Base-by-base conservation (phyloP, 129 eudicot species). In the Chrysanthemum seticuspe region DNA sequence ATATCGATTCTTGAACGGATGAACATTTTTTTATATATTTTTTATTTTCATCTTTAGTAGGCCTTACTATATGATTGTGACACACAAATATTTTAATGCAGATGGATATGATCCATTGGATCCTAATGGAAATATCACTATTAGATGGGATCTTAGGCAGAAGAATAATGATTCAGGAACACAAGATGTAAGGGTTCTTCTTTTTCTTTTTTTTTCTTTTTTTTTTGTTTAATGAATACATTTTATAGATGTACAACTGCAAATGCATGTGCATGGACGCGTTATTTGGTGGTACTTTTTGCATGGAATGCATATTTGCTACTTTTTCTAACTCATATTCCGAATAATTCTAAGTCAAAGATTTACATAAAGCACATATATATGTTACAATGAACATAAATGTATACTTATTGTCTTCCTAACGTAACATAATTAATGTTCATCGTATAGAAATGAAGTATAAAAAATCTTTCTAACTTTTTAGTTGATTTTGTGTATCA, bases 31-130 rank as follows among this genome's bases (percentile, higher is more conserved):
- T 29, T 4, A 4, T 31, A 31, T 31, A 31, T 0, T 0, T 34
- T 0, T 5, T n/a, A 7, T 13, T 27, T 61, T 61, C 13, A 23
- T 3, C 3, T 56, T 36, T 1, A 36, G 44, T 36, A 36, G 44
- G 44, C 44, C 44, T 36, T 36, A 36, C 8, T 6, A 36, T 6
- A 0, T 36, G 44, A 36, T 14, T 56, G 18, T 16, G 18, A 4
- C 23, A 14, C 10, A 57, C 10, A 29, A 5, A 27, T 54, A 65
- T n/a, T 14, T 10, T 19, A 23, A 2, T 13, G 92, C 82, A 91
- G 97, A 81, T 86, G 96, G 93, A 47, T 91, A 78, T 70, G 96
- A 91, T 83, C 78, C 85, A 12, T 58, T 91, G 87, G 97, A 91
- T 81, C 87, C 92, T 1, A 77, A 81, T 51, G 97, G 93, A n/a